Evolutionary conservation across 768 basidiomycete genomes (phyloP), one percentile per base, ranked within the genome.

Genomic region (Amanita phalloides): DNA sequence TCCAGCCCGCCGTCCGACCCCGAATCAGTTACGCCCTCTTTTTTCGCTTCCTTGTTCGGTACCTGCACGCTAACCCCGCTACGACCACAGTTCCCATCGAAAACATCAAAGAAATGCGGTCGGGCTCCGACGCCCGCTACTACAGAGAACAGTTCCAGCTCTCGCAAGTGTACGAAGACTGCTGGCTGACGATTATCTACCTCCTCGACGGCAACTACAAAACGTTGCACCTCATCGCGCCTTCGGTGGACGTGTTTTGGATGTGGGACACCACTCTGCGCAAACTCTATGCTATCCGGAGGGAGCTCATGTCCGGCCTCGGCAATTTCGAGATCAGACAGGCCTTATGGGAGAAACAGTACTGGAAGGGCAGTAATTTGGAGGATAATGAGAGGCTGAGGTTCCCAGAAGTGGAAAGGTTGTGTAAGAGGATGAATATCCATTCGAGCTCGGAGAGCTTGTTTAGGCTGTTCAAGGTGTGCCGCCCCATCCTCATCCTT

Each of bases 131-230:
- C 30, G 81, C 86, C 1, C 72, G 76, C 17, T 82, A 84, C 63
- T 84, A 89, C 61, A 80, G 84, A 49, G 73, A 78, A 45, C 82
- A 82, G 58, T 84, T 85, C 67, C 77, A 79, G 60, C 71, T 82
- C 37, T 70, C 85, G 0, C 66, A 71, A 45, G 76, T 80, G 48
- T 74, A 75, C 53, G 83, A 87, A 57, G 70, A 77, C 36, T 74
- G 82, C 17, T 95, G 90, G 89, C 76, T 95, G 56, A 89, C 91
- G 0, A 74, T 96, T 65, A 80, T 92, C 55, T 92, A 94, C 59
- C 79, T 86, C 54, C 69, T 84, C 45, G 80, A 83, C 41, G 85
- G 82, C 10, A 72, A 71, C 21, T 90, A 89, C 73, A 94, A 94
- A 70, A 86, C 86, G 0, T 75, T 93, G 23, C 91, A 96, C 61